Percentiles rank a stretch among this genome's conserved stretches.
Evolutionary conservation across 208 protist genomes (phyloP).

Genomic region (Leishmania gerbilli): DNA sequence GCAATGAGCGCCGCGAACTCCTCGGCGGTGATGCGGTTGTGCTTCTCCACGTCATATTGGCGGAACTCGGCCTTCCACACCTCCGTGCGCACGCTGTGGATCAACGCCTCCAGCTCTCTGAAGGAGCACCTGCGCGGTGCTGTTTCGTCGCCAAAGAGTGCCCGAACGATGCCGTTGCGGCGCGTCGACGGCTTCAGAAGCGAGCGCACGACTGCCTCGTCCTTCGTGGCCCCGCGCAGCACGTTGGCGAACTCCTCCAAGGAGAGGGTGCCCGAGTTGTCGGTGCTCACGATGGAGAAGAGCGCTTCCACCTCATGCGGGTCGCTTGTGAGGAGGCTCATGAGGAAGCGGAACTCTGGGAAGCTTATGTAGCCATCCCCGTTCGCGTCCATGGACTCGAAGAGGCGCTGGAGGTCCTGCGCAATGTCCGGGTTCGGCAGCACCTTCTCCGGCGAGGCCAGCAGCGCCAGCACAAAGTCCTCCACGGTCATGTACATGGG

Average conservation of each 20-base stretch:
- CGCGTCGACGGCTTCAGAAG: conserved; percentile 41
- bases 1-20: conserved; percentile 80
- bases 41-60: conserved; percentile 59
- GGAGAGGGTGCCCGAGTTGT: conserved; percentile 49
- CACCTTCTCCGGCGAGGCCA: conserved; percentile 48
- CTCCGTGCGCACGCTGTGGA: conserved; percentile 58
- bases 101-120: conserved; percentile 47
- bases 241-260: conserved; percentile 77
- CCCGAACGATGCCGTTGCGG: conserved; percentile 57
- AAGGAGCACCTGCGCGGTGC: conserved; percentile 44
- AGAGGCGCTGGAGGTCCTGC: conserved; percentile 38
- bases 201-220: conserved; percentile 47
- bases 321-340: conserved; percentile 74
- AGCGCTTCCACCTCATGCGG: conserved; percentile 55
- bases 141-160: conserved; percentile 63
- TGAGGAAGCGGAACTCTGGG: conserved; percentile 82
- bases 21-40: conserved; percentile 59
- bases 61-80: conserved; percentile 88
- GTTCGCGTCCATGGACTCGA: conserved; percentile 79
- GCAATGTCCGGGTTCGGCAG: conserved; percentile 31
- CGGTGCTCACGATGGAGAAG: conserved; percentile 66
- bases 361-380: conserved; percentile 78
- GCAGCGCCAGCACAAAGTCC: conserved; percentile 83
- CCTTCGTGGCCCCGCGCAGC: conserved; percentile 65
- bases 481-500: conserved; percentile 82